Percentiles rank a stretch among this genome's conserved stretches.
These are phyloP conservation scores for Botrytis hyacinthi DNA, from an alignment of 2,329 filamentous ascomycete genomes.

Conservation along the genomic window DNA sequence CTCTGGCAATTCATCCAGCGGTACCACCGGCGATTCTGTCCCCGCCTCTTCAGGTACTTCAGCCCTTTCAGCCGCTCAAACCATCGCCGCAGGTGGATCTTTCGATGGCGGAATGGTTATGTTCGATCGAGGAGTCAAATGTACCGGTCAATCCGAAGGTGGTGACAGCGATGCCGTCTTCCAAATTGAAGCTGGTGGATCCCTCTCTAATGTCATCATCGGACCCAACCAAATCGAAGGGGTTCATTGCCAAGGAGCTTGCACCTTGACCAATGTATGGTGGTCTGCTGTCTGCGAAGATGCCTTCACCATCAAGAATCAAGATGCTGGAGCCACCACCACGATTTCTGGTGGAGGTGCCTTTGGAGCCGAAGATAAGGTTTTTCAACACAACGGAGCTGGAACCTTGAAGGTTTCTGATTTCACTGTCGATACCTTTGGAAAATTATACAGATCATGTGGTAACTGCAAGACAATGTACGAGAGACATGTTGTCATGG, in stretches of 20 bases:
- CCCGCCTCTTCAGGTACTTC: constrained; percentile 41
- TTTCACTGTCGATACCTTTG: constrained; percentile 46
- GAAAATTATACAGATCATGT: constrained; percentile 51
- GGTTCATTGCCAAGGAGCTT: constrained; percentile 32
- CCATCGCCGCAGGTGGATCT: constrained; percentile 44
- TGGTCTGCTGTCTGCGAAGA: constrained; percentile 34
- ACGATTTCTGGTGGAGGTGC: constrained; percentile 46
- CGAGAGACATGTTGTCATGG: constrained; percentile 40
- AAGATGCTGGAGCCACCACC: constrained; percentile 40
- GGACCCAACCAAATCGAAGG: constrained; percentile 40
- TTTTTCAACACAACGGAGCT: constrained; percentile 44
- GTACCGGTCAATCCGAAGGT: constrained; percentile 45
- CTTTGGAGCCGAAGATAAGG: constrained; percentile 44
- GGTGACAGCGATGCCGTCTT: constrained; percentile 41
- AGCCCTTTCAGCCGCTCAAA: constrained; percentile 43
- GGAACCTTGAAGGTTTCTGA: constrained; percentile 39
- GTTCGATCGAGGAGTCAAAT: constrained; percentile 45
- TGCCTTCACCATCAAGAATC: constrained; percentile 32
- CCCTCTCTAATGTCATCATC: constrained; percentile 40
- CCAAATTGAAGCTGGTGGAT: constrained; percentile 37
- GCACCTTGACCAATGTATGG: constrained; percentile 36
- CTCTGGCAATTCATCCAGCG: not conserved
- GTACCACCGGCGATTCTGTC: not conserved
- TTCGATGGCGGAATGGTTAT: constrained; percentile 49
- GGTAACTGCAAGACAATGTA: constrained; percentile 46